A percentile compares a stretch with the other conserved stretches of the same genome.
These are phyloP conservation scores for Emergomyces orientalis DNA, from an alignment of 2,329 filamentous ascomycete species.

Conservation along the genomic window DNA sequence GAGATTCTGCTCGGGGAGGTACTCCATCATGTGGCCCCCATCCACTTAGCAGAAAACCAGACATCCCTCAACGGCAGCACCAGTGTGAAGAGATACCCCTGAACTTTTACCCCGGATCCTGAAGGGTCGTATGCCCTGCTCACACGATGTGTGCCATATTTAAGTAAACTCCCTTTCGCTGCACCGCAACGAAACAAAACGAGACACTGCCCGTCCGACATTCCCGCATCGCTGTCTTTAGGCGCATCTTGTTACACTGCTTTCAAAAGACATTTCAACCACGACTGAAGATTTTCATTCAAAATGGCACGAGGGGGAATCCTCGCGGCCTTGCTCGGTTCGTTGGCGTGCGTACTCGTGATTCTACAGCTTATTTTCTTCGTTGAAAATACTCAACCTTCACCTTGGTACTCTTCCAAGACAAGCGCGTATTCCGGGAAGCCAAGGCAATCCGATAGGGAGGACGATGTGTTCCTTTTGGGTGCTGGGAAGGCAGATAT, in stretches of 20 bases:
- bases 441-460: constrained; percentile 14
- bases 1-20: background rate
- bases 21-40: background rate
- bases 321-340: constrained; percentile 7
- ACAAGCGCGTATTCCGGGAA: constrained; percentile 20
- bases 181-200: background rate
- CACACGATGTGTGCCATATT: background rate
- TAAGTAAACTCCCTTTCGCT: background rate
- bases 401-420: constrained; percentile 15
- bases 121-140: background rate
- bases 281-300: background rate
- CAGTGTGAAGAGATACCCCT: background rate
- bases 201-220: background rate
- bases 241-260: background rate
- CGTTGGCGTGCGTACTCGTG: constrained; percentile 19
- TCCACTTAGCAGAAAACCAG: background rate
- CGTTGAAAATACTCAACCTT: constrained; percentile 14
- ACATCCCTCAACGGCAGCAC: background rate
- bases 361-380: constrained; percentile 26
- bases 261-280: background rate
- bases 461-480: constrained; percentile 48
- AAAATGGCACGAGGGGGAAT: constrained; percentile 10
- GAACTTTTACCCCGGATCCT: background rate
- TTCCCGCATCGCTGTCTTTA: background rate
- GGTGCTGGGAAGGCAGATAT: constrained; percentile 65